These are phyloP conservation scores for Sporisorium exsertum DNA, from an alignment of 1,284 basidiomycete species.

Conservation along the genomic window DNA sequence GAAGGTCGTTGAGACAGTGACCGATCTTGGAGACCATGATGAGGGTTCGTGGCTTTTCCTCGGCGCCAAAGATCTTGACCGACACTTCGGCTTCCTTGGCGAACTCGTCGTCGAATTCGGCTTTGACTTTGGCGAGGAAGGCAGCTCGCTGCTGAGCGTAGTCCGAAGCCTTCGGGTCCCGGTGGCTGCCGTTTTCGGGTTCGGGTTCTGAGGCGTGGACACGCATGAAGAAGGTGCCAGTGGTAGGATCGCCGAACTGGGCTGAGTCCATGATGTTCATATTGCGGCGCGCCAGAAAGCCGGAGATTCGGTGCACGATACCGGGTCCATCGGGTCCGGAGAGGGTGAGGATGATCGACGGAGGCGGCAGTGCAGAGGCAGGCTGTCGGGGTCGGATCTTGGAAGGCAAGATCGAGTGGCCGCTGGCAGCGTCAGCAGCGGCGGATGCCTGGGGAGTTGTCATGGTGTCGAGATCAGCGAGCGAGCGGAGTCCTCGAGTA, in stretches of 20 bases:
- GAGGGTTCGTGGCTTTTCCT: conserved; percentile 60
- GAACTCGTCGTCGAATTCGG: conserved; percentile 60
- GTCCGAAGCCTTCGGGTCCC: conserved; percentile 30
- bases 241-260: conserved; percentile 64
- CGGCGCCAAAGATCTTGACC: conserved; percentile 59
- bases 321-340: conserved; percentile 65
- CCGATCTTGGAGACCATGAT: conserved; percentile 68
- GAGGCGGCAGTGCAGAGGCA: conserved; percentile 71
- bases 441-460: conserved; percentile 68
- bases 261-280: conserved; percentile 68
- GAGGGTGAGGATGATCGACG: conserved; percentile 65
- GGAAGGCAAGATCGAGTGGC: conserved; percentile 41
- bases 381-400: conserved; percentile 47
- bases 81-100: conserved; percentile 47
- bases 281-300: conserved; percentile 57
- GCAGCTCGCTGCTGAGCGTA: conserved; percentile 39
- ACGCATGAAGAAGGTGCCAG: conserved; percentile 67
- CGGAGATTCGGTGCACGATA: conserved; percentile 62
- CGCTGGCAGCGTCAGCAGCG: conserved; percentile 17
- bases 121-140: conserved; percentile 40
- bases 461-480: conserved; percentile 55
- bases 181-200: conserved; percentile 34
- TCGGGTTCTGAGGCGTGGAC: conserved; percentile 59
- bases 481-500: conserved; percentile 48
- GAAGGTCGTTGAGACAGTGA: conserved; percentile 67